These are phyloP conservation scores for Saccharata proteae DNA, from an alignment of 2,329 filamentous ascomycete genomes.

Conservation along the genomic window DNA sequence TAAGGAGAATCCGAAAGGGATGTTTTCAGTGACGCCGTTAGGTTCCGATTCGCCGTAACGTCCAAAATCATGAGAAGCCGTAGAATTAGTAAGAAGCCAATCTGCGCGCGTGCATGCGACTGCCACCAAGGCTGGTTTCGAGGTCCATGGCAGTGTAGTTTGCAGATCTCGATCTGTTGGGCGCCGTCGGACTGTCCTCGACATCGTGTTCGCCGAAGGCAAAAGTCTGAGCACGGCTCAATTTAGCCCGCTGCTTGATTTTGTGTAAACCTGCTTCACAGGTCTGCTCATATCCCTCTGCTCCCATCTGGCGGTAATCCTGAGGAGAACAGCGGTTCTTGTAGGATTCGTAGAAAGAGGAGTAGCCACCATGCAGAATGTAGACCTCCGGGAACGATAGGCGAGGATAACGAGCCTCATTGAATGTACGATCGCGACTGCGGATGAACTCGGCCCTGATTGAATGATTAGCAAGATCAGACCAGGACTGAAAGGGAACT, in stretches of 20 bases:
- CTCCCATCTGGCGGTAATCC: slow-evolving; percentile 94
- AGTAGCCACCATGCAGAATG: slow-evolving; percentile 93
- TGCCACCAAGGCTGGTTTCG: slow-evolving; percentile 4
- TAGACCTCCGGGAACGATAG: slow-evolving; percentile 96
- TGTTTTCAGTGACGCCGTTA: slow-evolving; percentile 24
- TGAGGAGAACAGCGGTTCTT: slow-evolving; percentile 77
- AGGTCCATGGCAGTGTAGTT: slow-evolving; percentile 17
- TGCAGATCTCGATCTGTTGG: slow-evolving; percentile 21
- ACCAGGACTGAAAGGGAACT: slow-evolving; percentile 12
- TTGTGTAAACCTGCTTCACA: slow-evolving; percentile 93
- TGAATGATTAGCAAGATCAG: slow-evolving; percentile 12
- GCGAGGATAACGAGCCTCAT: slow-evolving; percentile 73
- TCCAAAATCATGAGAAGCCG: slow-evolving; percentile 7
- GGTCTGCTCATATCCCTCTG: slow-evolving; percentile 78
- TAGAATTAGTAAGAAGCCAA: slow-evolving; percentile 26
- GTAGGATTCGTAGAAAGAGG: slow-evolving; percentile 75
- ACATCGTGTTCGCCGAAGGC: slow-evolving; percentile 72
- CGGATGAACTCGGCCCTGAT: slow-evolving; percentile 72
- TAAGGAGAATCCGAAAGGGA: slow-evolving; percentile 16
- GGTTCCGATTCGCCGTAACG: slow-evolving; percentile 19
- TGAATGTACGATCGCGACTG: slow-evolving; percentile 72
- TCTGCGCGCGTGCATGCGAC: slow-evolving; percentile 15
- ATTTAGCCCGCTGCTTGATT: slow-evolving; percentile 76
- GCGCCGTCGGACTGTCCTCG: slow-evolving; percentile 49
- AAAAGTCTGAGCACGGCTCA: slow-evolving; percentile 83